These are phyloP conservation scores for Rubroshorea leprosula DNA, from an alignment of 345 rosid species.

Conservation along the genomic window DNA sequence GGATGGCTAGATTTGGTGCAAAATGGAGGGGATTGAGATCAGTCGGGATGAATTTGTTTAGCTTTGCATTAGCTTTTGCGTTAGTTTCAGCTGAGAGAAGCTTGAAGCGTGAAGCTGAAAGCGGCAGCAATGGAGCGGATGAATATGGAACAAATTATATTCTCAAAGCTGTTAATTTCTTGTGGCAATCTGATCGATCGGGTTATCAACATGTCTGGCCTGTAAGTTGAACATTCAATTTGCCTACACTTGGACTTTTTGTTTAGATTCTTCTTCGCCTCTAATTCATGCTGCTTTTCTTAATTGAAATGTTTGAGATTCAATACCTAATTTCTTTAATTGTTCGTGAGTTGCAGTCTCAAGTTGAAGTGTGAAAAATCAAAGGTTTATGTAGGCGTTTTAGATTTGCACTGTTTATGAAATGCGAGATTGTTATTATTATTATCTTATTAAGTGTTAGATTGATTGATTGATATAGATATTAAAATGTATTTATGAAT, in stretches of 20 bases:
- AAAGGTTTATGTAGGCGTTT: too few species aligned
- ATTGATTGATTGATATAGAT: background rate
- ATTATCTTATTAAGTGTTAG: too few species aligned
- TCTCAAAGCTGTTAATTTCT: conserved; percentile 27
- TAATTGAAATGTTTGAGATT: background rate
- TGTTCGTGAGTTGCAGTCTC: too few species aligned
- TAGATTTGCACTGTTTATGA: too few species aligned
- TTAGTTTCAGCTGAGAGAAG: conserved; percentile 54
- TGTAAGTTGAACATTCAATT: conserved; percentile 21
- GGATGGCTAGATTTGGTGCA: conserved; percentile 39
- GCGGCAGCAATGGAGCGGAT: conserved; percentile 14
- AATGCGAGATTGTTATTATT: too few species aligned
- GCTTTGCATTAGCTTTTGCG: conserved; percentile 37
- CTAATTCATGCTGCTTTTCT: background rate
- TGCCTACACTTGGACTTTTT: background rate
- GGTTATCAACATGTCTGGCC: conserved; percentile 79
- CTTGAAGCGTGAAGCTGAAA: conserved; percentile 22
- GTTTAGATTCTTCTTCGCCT: background rate
- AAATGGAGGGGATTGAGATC: conserved; percentile 39
- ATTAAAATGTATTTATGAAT: background rate
- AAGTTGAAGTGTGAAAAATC: too few species aligned
- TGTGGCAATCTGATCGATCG: conserved; percentile 36
- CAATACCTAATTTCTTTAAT: background rate
- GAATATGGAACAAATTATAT: conserved; percentile 24
- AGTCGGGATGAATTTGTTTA: conserved; percentile 20